These are phyloP conservation scores for Magnolia kwangsiensis DNA, from an alignment of 164 flowering plant genomes.

Conservation along the genomic window DNA sequence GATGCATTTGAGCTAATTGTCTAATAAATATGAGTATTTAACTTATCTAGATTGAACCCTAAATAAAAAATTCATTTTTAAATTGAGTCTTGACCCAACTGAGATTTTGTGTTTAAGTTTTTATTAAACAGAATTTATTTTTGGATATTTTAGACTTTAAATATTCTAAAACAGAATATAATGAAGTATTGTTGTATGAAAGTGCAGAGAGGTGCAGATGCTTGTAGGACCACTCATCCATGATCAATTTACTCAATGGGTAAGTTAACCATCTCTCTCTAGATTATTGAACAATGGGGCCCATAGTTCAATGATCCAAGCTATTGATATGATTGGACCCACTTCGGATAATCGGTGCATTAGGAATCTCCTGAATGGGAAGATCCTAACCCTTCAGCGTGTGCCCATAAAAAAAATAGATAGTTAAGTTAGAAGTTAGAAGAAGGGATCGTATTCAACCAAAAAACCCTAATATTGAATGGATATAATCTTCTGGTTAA, in stretches of 20 bases:
- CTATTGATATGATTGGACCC: no score
- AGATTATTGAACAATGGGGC: no score
- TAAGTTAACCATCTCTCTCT: not conserved
- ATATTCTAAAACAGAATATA: not conserved
- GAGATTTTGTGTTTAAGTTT: not conserved
- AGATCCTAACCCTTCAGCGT: no score
- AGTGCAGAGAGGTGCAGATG: slow-evolving; percentile 18
- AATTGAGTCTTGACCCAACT: not conserved
- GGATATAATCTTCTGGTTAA: no score
- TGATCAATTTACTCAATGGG: not conserved
- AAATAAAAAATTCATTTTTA: not conserved
- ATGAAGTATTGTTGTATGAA: not conserved
- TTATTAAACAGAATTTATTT: no score
- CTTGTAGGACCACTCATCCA: slow-evolving; percentile 20
- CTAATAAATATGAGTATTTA: not conserved
- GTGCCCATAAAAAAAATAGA: no score
- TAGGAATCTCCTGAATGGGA: no score
- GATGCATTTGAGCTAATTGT: not conserved
- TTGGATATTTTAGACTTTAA: not conserved
- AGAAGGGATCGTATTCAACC: no score
- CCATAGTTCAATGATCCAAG: no score
- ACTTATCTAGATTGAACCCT: not conserved
- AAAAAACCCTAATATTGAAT: no score
- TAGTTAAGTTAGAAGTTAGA: no score
- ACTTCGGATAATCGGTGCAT: no score